Conservation (phyloP, 345 rosid genomes). For the Gossypium rotundifolium region DNA sequence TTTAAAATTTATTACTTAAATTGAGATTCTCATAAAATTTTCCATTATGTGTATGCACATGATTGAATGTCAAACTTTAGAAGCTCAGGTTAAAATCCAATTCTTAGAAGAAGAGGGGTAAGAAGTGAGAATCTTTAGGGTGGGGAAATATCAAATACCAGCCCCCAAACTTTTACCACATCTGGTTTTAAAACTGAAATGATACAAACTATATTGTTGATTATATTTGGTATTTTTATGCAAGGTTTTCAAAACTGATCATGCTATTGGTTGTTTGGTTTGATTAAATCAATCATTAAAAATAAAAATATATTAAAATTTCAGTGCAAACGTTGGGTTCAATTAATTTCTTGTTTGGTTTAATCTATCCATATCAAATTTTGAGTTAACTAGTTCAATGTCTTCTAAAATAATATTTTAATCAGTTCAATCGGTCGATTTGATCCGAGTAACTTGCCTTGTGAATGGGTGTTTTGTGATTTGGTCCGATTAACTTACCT, state of each 20-base stretch:
- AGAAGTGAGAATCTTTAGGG: background rate
- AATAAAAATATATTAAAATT: no score
- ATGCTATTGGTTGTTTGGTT: no score
- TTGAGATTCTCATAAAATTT: background rate
- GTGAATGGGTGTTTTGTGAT: no score
- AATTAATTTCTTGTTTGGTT: no score
- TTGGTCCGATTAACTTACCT: no score
- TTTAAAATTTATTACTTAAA: conserved; percentile 1
- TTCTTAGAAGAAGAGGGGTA: background rate
- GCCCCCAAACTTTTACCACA: background rate
- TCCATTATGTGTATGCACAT: background rate
- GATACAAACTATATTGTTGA: background rate
- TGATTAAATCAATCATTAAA: no score
- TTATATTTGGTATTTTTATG: background rate
- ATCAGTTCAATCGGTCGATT: no score
- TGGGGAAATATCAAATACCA: background rate
- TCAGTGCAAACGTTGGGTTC: no score
- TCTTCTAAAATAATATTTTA: no score
- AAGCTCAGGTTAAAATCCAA: background rate
- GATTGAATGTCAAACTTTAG: background rate
- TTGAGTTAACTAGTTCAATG: no score
- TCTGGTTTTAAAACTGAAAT: background rate
- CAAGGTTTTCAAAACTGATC: background rate
- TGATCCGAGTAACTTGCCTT: no score
- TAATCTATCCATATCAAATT: no score